phyloP scores from a whole-genome alignment of 805 yeast species.

The Pichia eremophila region DNA sequence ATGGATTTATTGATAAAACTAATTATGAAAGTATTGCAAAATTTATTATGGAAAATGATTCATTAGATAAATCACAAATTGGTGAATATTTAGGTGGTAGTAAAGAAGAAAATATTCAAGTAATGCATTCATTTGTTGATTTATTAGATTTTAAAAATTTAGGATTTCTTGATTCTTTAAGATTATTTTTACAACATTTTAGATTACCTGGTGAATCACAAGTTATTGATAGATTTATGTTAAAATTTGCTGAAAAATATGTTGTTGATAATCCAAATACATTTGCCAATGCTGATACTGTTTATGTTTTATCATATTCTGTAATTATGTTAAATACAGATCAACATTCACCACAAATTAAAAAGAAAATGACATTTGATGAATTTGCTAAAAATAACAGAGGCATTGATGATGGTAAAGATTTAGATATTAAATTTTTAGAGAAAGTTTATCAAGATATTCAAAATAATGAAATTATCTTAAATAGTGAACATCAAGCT shows the following conservation, averaged over 20 bases:
- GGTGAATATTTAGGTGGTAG: constrained; percentile 95
- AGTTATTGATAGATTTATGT: constrained; percentile 92
- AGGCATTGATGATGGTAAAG: constrained; percentile 88
- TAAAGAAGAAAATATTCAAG: constrained; percentile 61
- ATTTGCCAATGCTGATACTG: constrained; percentile 88
- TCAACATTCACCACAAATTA: constrained; percentile 80
- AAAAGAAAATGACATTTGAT: constrained; percentile 77
- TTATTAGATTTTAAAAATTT: constrained; percentile 63
- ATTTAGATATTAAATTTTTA: constrained; percentile 67
- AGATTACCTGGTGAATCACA: constrained; percentile 98
- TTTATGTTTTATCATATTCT: constrained; percentile 86
- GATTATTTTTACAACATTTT: constrained; percentile 77
- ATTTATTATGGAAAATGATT: constrained; percentile 58
- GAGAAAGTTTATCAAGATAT: constrained; percentile 69
- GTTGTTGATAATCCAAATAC: constrained; percentile 80
- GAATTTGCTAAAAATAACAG: constrained; percentile 80
- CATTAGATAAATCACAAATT: constrained; percentile 70
- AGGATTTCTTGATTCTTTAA: constrained; percentile 76
- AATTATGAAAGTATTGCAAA: constrained; percentile 63
- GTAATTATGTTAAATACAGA: constrained; percentile 92
- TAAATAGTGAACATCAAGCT: constrained; percentile 89
- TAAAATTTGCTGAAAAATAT: constrained; percentile 91
- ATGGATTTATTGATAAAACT: constrained; percentile 53
- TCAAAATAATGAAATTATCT: constrained; percentile 72
- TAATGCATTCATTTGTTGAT: constrained; percentile 92